A percentile compares a stretch with the other conserved stretches of the same genome.
Conservation (phyloP, 2,329 filamentous ascomycete species). For the Trichophyton equinum region DNA sequence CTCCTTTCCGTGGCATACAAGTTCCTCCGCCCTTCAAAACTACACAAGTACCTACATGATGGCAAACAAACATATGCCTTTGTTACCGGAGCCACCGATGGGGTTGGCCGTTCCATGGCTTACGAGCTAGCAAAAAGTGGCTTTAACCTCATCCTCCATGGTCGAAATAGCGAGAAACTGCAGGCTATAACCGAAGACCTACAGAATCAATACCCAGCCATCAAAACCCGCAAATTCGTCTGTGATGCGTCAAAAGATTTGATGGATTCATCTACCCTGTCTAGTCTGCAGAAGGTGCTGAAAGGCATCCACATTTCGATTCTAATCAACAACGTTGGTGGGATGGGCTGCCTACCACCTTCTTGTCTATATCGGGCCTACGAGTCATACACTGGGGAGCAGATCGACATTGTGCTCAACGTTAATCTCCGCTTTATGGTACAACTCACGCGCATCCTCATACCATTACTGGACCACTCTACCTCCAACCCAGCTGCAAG, state of each 20-base stretch:
- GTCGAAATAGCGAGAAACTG: constrained; percentile 42
- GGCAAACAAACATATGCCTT: constrained; percentile 32
- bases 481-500: constrained; percentile 15
- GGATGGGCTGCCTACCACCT: constrained; percentile 17
- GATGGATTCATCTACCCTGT: constrained; percentile 6
- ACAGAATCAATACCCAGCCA: constrained; percentile 26
- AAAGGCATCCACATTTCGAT: constrained; percentile 37
- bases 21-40: constrained; percentile 14
- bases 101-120: constrained; percentile 42
- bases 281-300: constrained; percentile 19
- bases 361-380: constrained; percentile 25
- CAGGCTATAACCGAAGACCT: constrained; percentile 31
- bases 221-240: constrained; percentile 31
- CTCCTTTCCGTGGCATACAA: constrained; percentile 8
- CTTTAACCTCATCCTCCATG: constrained; percentile 48
- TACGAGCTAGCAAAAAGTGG: constrained; percentile 40
- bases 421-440: constrained; percentile 41
- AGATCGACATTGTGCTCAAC: constrained; percentile 34
- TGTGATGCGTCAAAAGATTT: constrained; percentile 32
- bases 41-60: constrained; percentile 14
- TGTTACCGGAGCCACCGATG: constrained; percentile 44
- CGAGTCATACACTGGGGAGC: constrained; percentile 23
- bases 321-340: constrained; percentile 47
- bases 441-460: constrained; percentile 36
- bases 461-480: constrained; percentile 31